Percentiles rank a stretch among this genome's conserved stretches.
These are phyloP conservation scores for Schoenoplectus tabernaemontani DNA, from an alignment of 202 grass and related monocot species.

Conservation along the genomic window DNA sequence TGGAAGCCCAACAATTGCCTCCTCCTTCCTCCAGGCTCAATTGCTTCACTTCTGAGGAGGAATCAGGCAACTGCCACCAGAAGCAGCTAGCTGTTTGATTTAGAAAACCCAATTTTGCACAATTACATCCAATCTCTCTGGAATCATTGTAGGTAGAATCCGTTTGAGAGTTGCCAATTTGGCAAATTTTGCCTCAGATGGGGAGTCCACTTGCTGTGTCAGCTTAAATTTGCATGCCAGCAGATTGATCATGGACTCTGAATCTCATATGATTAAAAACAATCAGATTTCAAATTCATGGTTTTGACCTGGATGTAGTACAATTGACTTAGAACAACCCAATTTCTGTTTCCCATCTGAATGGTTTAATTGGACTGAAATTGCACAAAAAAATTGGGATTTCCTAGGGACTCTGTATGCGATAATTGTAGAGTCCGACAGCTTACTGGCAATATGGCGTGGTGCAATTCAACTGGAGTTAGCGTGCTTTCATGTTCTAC, in stretches of 20 bases:
- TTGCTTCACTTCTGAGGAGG: conserved; percentile 49
- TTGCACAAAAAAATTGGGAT: conserved; percentile 9
- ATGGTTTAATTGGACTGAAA: not conserved
- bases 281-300: conserved; percentile 27
- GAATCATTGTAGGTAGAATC: conserved; percentile 14
- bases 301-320: not conserved
- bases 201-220: not conserved
- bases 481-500: not conserved
- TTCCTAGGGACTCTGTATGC: not conserved
- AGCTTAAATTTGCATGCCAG: not conserved
- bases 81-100: conserved; percentile 70
- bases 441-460: conserved; percentile 16
- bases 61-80: conserved; percentile 28
- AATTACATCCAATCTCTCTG: not conserved
- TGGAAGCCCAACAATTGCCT: conserved; percentile 34
- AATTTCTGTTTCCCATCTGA: not conserved
- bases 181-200: conserved; percentile 5
- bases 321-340: not conserved
- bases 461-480: conserved; percentile 1
- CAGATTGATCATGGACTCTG: not conserved
- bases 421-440: not conserved
- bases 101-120: not conserved
- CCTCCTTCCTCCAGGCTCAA: conserved; percentile 32
- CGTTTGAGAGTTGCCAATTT: conserved; percentile 5
- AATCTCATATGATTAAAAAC: not conserved